Evolutionary conservation across 2,329 filamentous ascomycete genomes (phyloP).

Genomic region (Venturia carpophila): DNA sequence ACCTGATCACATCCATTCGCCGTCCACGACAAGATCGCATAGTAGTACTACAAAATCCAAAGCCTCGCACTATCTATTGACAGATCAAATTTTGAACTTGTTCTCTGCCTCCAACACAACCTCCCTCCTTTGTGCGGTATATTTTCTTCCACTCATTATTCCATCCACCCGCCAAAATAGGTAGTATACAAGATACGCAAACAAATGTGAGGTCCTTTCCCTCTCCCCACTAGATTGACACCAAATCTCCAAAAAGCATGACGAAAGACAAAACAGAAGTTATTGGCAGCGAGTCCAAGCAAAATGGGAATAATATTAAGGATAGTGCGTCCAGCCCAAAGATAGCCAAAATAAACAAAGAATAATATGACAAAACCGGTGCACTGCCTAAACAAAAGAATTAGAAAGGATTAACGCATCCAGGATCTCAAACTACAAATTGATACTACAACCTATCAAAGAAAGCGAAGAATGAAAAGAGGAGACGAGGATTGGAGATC

Average conservation of each 20-base stretch:
- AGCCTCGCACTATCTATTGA: not conserved
- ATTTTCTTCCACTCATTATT: not conserved
- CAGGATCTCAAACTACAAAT: conserved; percentile 7
- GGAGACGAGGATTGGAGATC: not conserved
- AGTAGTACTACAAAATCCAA: not conserved
- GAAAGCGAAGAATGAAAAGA: conserved; percentile 3
- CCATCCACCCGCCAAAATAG: not conserved
- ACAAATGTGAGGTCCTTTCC: not conserved
- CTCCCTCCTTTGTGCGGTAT: not conserved
- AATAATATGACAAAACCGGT: not conserved
- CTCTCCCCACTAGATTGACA: not conserved
- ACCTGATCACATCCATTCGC: not conserved
- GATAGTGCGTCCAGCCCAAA: conserved; percentile 16
- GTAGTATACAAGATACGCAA: conserved; percentile 10
- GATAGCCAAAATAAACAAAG: conserved; percentile 13
- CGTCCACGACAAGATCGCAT: not conserved
- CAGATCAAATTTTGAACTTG: too few species aligned
- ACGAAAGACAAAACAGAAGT: not conserved
- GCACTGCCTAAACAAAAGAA: not conserved
- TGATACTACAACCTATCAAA: conserved; percentile 1
- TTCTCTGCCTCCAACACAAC: not conserved
- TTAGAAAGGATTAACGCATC: not conserved
- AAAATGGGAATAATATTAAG: conserved; percentile 12
- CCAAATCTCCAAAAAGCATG: conserved; percentile 3
- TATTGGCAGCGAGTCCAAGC: not conserved